Percentiles rank a stretch among this genome's conserved stretches.
These are phyloP conservation scores for Fusarium beomiforme DNA, from an alignment of 2,329 filamentous ascomycete species.

Conservation along the genomic window DNA sequence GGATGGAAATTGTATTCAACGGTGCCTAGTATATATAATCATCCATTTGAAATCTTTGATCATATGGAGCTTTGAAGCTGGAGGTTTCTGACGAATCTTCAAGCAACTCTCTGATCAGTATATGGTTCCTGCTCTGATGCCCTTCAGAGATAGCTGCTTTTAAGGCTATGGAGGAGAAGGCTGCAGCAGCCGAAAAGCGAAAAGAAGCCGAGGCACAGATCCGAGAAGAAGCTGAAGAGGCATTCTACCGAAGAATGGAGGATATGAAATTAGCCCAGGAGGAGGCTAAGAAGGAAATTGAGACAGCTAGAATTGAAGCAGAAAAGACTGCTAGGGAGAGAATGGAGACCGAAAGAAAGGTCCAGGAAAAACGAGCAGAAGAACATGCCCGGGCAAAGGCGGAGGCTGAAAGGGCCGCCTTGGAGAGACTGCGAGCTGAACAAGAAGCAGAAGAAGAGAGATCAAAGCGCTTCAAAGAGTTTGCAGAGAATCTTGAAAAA, in stretches of 20 bases:
- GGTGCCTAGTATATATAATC: no score
- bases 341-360: conserved; percentile 51
- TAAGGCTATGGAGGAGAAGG: background rate
- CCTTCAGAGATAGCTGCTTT: background rate
- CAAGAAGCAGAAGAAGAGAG: background rate
- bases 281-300: conserved; percentile 52
- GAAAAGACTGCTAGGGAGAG: conserved; percentile 57
- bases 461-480: background rate
- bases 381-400: conserved; percentile 57
- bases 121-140: background rate
- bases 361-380: conserved; percentile 45
- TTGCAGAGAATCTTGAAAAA: background rate
- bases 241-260: conserved; percentile 43
- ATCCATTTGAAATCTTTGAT: no score
- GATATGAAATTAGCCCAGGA: conserved; percentile 36
- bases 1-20: no score
- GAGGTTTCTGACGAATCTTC: background rate
- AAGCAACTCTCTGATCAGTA: background rate
- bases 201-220: background rate
- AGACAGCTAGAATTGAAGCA: conserved; percentile 43
- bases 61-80: no score
- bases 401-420: background rate
- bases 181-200: background rate
- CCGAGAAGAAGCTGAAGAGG: conserved; percentile 45
- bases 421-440: background rate